Base-by-base conservation (phyloP, 768 basidiomycete species). In the Scleroderma citrinum region DNA sequence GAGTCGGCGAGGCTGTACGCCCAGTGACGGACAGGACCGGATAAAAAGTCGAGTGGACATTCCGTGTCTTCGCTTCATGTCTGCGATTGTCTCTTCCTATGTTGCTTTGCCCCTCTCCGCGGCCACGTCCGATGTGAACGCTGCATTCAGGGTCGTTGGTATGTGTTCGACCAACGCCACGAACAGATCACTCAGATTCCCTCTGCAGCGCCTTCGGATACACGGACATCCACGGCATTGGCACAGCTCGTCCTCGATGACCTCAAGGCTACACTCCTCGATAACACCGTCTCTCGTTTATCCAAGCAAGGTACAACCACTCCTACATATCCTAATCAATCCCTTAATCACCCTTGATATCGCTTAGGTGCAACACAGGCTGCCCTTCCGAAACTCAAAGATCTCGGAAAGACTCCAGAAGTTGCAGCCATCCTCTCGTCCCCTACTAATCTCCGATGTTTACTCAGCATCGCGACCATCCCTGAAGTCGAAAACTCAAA, bases 351-450 rank as follows among this genome's bases (percentile, higher is more conserved):
- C 40, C 29, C 53, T 35, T 19, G 39, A 38, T 44, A n/a, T n/a
- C n/a, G n/a, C n/a, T 42, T 42, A 42, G 11, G 35, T 44, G 14
- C 40, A 46, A n/a, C 60, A 92, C 90, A 91, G 62, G 77, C 71
- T 30, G 89, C 87, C 14, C 69, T 93, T 2, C 67, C 80, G 39
- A 80, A 86, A 1, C 62, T 93, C 49, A 92, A 92, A 66, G 78
- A 77, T 7, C 75, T 93, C 3, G 89, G 84, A 13, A 83, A 82
- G 57, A 77, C 82, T 45, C 82, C 79, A 0, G 69, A 80, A 3
- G 86, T 85, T 14, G 89, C 92, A 5, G 67, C 72, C 44, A 69
- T 82, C 46, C 71, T 91, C 20, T 75, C 78, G 5, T 69, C 71
- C 1, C 57, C 77, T 7, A 58, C 72, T 20, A 87, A 83, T 60